A percentile compares a stretch with the other conserved stretches of the same genome.
Conservation (phyloP, 768 basidiomycete genomes). For the Suillus sp. region DNA sequence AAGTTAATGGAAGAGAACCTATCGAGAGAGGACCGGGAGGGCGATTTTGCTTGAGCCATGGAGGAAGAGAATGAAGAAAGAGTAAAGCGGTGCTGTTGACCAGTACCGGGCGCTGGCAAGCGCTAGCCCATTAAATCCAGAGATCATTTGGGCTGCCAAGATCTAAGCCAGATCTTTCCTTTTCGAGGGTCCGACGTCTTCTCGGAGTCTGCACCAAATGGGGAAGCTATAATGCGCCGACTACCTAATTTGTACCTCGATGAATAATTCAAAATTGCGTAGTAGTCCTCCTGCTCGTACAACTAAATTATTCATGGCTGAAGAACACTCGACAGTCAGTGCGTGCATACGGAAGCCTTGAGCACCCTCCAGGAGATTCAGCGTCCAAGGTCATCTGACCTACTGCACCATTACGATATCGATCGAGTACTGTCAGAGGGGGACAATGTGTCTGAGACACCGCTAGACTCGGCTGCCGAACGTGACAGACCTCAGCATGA, state of each 20-base stretch:
- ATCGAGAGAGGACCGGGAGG: background rate
- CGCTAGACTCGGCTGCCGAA: background rate
- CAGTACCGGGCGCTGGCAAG: background rate
- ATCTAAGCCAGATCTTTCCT: conserved; percentile 8
- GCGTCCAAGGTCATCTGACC: too few species aligned
- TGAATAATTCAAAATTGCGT: background rate
- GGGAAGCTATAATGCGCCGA: background rate
- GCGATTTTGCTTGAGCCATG: conserved; percentile 2
- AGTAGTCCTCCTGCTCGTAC: background rate
- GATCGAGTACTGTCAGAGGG: background rate
- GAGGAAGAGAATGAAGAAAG: background rate
- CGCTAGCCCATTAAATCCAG: conserved; percentile 3
- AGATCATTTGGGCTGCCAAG: background rate
- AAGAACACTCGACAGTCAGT: too few species aligned
- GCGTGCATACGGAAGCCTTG: too few species aligned
- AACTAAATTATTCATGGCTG: background rate
- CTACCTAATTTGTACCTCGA: background rate
- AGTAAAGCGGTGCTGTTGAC: background rate
- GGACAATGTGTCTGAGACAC: background rate
- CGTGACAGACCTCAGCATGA: background rate
- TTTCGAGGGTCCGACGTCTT: background rate
- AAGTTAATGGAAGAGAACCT: background rate
- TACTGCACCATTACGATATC: background rate
- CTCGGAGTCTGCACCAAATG: background rate
- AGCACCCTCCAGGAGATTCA: too few species aligned